Conservation (phyloP, 75 land plant species). For the Larix kaempferi region DNA sequence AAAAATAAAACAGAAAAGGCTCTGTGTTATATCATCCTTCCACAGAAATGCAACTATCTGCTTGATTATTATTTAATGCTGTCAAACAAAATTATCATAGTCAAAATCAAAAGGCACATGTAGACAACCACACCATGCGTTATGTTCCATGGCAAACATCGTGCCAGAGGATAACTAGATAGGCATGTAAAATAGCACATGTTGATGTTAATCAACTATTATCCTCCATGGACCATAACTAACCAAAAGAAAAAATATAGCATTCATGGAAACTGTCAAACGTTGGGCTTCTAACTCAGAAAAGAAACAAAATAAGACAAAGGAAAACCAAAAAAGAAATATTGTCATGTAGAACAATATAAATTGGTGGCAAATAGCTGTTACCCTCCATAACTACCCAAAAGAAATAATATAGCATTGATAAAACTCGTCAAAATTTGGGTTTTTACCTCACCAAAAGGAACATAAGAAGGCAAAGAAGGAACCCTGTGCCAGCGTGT, state of each 20-base stretch:
- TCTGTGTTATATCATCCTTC: not conserved
- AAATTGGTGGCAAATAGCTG: not conserved
- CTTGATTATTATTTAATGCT: not conserved
- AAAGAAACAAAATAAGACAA: slow-evolving; percentile 93
- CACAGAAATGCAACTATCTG: not conserved
- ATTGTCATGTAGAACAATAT: not conserved
- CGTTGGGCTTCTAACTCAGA: slow-evolving; percentile 42
- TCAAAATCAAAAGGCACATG: not conserved
- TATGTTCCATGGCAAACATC: not conserved
- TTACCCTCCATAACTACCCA: not conserved
- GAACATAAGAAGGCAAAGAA: slow-evolving; percentile 88
- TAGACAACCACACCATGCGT: not conserved
- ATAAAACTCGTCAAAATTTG: not conserved
- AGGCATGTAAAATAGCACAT: not conserved
- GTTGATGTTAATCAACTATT: not conserved
- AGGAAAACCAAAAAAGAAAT: slow-evolving; percentile 5
- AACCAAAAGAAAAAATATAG: not conserved
- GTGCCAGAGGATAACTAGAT: not conserved
- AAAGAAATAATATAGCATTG: not conserved
- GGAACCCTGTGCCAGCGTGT: slow-evolving; percentile 67
- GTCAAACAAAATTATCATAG: not conserved
- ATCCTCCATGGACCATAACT: not conserved
- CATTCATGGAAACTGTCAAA: not conserved
- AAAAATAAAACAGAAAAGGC: not conserved
- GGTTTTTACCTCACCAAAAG: slow-evolving; percentile 78